Percentiles rank a stretch among this genome's conserved stretches.
These are phyloP conservation scores for Aspergillus sp. DNA, from an alignment of 2,329 filamentous ascomycete genomes.

Conservation along the genomic window DNA sequence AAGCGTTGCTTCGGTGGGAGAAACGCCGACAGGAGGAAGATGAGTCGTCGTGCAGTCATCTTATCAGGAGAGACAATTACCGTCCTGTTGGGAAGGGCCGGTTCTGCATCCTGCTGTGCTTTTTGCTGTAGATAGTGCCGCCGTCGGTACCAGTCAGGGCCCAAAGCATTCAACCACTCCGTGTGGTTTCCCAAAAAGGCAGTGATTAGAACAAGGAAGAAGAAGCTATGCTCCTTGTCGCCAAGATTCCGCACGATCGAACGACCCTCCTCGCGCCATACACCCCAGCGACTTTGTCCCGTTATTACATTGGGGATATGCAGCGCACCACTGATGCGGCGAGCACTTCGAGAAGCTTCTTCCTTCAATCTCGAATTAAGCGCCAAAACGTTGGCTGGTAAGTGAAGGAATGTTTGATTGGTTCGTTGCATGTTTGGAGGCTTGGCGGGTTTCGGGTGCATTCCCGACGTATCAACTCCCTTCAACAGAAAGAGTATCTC, in stretches of 20 bases:
- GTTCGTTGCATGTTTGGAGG: constrained; percentile 49
- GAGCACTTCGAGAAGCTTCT: constrained; percentile 48
- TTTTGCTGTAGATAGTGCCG: constrained; percentile 54
- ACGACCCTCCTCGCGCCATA: constrained; percentile 61
- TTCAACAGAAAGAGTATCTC: constrained; percentile 54
- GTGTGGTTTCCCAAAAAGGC: constrained; percentile 61
- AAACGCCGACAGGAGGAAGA: constrained; percentile 60
- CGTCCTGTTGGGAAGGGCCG: constrained; percentile 53
- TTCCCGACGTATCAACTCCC: constrained; percentile 43
- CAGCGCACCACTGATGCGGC: constrained; percentile 54
- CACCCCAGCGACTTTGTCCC: constrained; percentile 59
- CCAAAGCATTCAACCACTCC: constrained; percentile 58
- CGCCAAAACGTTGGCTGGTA: constrained; percentile 50
- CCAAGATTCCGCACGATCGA: constrained; percentile 57
- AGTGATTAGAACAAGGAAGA: constrained; percentile 59
- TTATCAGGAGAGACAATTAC: constrained; percentile 59
- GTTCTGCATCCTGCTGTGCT: constrained; percentile 46
- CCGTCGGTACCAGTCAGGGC: constrained; percentile 55
- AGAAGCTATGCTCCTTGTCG: constrained; percentile 58
- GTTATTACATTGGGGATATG: constrained; percentile 58
- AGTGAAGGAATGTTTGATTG: constrained; percentile 49
- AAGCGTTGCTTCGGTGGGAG: constrained; percentile 50
- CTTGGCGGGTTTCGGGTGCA: constrained; percentile 45
- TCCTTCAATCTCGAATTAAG: constrained; percentile 47
- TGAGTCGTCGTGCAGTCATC: constrained; percentile 58